Evolutionary conservation across 2,329 filamentous ascomycete genomes (phyloP).

Genomic region (Cercospora brassicicola): DNA sequence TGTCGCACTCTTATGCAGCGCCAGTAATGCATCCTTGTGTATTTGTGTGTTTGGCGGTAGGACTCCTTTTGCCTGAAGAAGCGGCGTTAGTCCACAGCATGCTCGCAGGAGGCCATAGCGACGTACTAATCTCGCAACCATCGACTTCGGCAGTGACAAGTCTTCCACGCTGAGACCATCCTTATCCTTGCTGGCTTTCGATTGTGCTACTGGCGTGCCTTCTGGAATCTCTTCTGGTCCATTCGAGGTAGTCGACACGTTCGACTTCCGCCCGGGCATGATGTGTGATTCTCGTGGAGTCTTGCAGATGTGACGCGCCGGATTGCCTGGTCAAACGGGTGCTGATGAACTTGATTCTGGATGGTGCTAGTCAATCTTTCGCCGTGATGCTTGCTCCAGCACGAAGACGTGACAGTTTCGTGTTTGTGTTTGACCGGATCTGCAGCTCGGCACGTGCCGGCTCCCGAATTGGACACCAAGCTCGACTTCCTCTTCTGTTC

Average conservation of each 20-base stretch:
- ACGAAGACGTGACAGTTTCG: conserved; percentile 1
- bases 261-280: conserved; percentile 53
- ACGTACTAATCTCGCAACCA: conserved; percentile 11
- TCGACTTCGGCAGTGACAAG: conserved; percentile 10
- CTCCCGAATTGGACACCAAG: background rate
- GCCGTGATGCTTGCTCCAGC: background rate
- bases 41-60: conserved; percentile 70
- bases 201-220: conserved; percentile 27
- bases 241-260: conserved; percentile 43
- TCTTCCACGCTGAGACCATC: conserved; percentile 49
- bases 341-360: background rate
- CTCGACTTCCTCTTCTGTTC: background rate
- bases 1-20: conserved; percentile 77
- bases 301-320: background rate
- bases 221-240: conserved; percentile 42
- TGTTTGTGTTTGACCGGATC: conserved; percentile 4
- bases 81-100: background rate
- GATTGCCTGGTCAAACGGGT: background rate
- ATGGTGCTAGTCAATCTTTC: background rate
- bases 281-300: background rate
- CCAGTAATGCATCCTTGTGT: conserved; percentile 76
- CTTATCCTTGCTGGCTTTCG: conserved; percentile 32
- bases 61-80: conserved; percentile 13
- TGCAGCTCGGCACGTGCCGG: background rate
- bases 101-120: background rate